Base-by-base conservation (phyloP, 176 grass and related monocot species). In the Phoenix dactylifera region DNA sequence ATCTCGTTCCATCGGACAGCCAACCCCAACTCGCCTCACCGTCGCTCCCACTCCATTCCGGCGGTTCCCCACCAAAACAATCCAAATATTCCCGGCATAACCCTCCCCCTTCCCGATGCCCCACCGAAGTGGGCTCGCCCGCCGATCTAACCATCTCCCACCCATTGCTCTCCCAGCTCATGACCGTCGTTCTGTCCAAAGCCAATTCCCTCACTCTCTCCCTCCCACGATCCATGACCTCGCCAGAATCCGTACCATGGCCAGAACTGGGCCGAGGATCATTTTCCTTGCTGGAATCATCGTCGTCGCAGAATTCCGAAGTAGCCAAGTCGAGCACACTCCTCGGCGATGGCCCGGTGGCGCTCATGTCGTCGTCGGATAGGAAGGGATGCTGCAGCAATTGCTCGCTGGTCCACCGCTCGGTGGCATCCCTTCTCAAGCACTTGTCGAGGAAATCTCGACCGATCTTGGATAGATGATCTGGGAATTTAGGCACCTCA, bases 361-460 rank as follows among this genome's bases (percentile, higher is more conserved):
- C 16, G 16, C 3, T 50, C 19, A 24, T 4, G 5, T 15, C 63
- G 10, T 24, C 18, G 52, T 68, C 29, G 15, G 52, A 28, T n/a
- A 68, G 44, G 65, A 68, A 68, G 16, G 52, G 65, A 56, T 68
- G 65, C 26, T 6, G 26, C 17, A 68, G 65, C 18, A 68, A 30
- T 28, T 68, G 52, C 65, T 68, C 65, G 50, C 52, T 28, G 16
- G 52, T 68, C 65, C 65, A 68, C 26, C 65, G 52, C 52, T 68
- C 65, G 1, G 0, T 55, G 4, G 65, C 52, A 10, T 68, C 52
- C 53, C 65, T 68, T 18, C 28, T 68, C 18, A 68, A 22, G 16
- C 65, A 68, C 29, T 23, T 68, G 65, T 25, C 52, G 5, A 68
- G 5, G 19, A 68, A 68, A 22, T 68, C 65, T 26, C 28, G 18